phyloP scores from a whole-genome alignment of 2,329 filamentous ascomycete species.

The Botryotinia globosa region DNA sequence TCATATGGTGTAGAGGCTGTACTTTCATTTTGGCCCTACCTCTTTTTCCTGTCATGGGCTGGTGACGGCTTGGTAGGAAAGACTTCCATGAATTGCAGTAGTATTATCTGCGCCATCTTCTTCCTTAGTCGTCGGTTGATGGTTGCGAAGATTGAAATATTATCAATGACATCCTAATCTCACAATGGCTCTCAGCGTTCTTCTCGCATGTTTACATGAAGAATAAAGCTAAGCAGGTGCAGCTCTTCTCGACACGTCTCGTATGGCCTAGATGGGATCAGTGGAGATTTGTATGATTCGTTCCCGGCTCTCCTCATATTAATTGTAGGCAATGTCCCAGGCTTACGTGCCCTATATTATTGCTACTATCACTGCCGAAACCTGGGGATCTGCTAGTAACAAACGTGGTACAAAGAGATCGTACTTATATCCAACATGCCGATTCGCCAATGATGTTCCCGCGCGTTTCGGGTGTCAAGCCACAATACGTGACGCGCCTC shows the following conservation, averaged over 20 bases:
- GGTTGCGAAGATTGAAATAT: background rate
- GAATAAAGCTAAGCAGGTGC: background rate
- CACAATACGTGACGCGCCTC: background rate
- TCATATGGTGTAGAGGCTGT: background rate
- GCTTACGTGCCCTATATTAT: background rate
- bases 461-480: background rate
- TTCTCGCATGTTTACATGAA: background rate
- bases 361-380: conserved; percentile 2
- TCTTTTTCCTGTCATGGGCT: background rate
- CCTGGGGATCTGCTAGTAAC: background rate
- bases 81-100: no score
- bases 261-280: background rate
- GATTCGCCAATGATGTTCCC: background rate
- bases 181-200: background rate
- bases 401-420: background rate
- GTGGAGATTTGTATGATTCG: background rate
- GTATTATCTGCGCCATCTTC: background rate
- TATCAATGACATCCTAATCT: background rate
- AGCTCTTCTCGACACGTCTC: conserved; percentile 6
- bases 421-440: background rate
- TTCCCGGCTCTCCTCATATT: background rate
- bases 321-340: background rate
- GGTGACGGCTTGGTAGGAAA: background rate
- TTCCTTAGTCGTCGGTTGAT: background rate
- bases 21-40: background rate